Evolutionary conservation across 192 early-diverging fungal species (phyloP).

Genomic region (Hyaloraphidium curvatum): DNA sequence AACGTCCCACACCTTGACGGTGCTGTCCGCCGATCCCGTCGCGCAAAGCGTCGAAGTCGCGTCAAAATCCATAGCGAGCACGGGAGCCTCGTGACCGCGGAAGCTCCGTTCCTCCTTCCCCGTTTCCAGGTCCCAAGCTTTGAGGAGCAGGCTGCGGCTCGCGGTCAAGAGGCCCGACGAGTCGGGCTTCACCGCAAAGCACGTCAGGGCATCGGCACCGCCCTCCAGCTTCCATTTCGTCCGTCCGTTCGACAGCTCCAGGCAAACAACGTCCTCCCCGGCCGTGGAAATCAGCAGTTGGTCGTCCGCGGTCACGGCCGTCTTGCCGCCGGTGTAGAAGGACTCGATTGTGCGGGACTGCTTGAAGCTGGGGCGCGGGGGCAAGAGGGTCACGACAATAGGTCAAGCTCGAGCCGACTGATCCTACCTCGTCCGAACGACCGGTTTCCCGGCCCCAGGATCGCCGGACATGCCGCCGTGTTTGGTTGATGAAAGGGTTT

Average conservation of each 20-base stretch:
- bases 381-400: too few species aligned
- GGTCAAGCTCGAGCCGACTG: too few species aligned
- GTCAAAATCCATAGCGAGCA: constrained; percentile 85
- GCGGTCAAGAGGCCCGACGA: constrained; percentile 57
- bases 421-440: too few species aligned
- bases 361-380: constrained; percentile 65
- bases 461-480: too few species aligned
- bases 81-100: constrained; percentile 83
- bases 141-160: constrained; percentile 56
- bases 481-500: too few species aligned
- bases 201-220: constrained; percentile 75
- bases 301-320: constrained; percentile 43
- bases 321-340: constrained; percentile 79
- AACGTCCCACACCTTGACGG: constrained; percentile 92
- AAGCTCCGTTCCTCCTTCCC: constrained; percentile 38
- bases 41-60: constrained; percentile 77
- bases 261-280: constrained; percentile 63
- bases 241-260: constrained; percentile 45
- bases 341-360: constrained; percentile 62
- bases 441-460: too few species aligned
- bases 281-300: constrained; percentile 50
- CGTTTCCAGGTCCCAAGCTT: constrained; percentile 52
- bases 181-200: constrained; percentile 66
- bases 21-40: constrained; percentile 87
- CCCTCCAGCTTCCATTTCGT: constrained; percentile 37